Base-by-base conservation (phyloP, 495 filamentous ascomycete genomes). In the Aspergillus haitiensis region DNA sequence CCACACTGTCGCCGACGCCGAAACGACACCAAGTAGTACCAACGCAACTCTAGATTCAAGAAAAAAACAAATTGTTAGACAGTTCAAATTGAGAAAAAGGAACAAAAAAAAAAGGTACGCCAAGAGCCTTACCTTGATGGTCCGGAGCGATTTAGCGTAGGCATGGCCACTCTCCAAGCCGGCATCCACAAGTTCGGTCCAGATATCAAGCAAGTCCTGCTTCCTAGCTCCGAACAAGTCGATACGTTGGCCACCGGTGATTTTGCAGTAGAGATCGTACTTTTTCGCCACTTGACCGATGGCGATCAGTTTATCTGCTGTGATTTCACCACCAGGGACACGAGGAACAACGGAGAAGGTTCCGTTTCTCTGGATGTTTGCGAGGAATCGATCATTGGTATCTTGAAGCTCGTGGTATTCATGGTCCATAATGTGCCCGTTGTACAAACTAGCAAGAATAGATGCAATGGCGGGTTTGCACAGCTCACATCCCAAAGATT, bases 141-240 rank as follows among this genome's bases (percentile, higher is more conserved):
- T 96, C 46, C 93, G 82, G 55, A 98, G 76, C 18, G 89, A 88
- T 75, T 98, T 98, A 32, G 91, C 93, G 69, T 98, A 98, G 2
- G 92, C 93, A 68, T 98, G 92, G 0, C 93, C 93, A 69, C 86
- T 91, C 72, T 98, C 93, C 89, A 97, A 90, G n/a, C 93, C 93
- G 7, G 86, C 93, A 61, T 91, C 85, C 27, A 96, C 84, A 8
- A 98, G 81, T 59, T 83, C 84, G 7, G 83, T 85, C 93, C 93
- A 98, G 65, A 98, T 98, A n/a, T 81, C 80, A 37, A 91, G 78
- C 36, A 98, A 78, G 77, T 98, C 93, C 63, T 95, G 90, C 73
- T 96, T 97, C 76, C 86, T 87, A 0, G 93, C 93, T 8, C 93
- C 92, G 63, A 96, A 97, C 90, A 97, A 88, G 69, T 98, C 93